phyloP scores from a whole-genome alignment of 2,329 filamentous ascomycete species.

The Keithomyces neogunnii region DNA sequence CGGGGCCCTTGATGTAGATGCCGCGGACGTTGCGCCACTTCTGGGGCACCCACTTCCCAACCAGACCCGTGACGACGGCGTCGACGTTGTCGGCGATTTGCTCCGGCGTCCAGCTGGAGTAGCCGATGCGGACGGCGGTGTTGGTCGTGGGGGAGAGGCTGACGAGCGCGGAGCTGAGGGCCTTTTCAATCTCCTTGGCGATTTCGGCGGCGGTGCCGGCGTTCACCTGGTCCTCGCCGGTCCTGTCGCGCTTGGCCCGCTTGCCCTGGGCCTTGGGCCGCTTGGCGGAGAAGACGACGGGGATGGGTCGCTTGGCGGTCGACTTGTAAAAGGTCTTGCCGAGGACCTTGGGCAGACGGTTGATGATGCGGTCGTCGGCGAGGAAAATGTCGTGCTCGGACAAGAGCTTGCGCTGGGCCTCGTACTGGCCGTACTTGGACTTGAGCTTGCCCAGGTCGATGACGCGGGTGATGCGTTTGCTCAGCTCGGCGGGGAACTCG shows the following conservation, averaged over 20 bases:
- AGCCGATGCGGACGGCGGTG: slow-evolving; percentile 72
- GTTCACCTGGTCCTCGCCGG: slow-evolving; percentile 26
- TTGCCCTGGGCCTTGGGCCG: slow-evolving; percentile 53
- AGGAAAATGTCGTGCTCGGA: slow-evolving; percentile 89
- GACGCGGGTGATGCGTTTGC: slow-evolving; percentile 62
- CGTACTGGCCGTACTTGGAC: slow-evolving; percentile 81
- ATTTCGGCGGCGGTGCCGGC: slow-evolving; percentile 55
- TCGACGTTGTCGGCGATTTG: slow-evolving; percentile 75
- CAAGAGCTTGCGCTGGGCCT: slow-evolving; percentile 74
- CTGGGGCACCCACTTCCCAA: slow-evolving; percentile 73
- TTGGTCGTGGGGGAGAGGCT: slow-evolving; percentile 71
- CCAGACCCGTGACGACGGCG: slow-evolving; percentile 58
- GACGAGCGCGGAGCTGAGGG: slow-evolving; percentile 69
- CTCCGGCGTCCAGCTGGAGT: slow-evolving; percentile 63
- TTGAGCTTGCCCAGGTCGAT: slow-evolving; percentile 74
- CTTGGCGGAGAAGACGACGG: slow-evolving; percentile 60
- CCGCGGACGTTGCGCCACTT: slow-evolving; percentile 81
- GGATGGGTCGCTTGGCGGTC: slow-evolving; percentile 77
- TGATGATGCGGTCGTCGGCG: slow-evolving; percentile 78
- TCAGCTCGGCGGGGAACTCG: slow-evolving; percentile 59
- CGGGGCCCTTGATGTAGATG: slow-evolving; percentile 83
- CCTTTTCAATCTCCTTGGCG: slow-evolving; percentile 72
- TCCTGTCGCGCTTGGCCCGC: slow-evolving; percentile 47
- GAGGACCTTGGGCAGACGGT: slow-evolving; percentile 63
- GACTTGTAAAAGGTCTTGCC: slow-evolving; percentile 91